phyloP scores from a whole-genome alignment of 1,284 basidiomycete species.

The Ustilago trichophora region DNA sequence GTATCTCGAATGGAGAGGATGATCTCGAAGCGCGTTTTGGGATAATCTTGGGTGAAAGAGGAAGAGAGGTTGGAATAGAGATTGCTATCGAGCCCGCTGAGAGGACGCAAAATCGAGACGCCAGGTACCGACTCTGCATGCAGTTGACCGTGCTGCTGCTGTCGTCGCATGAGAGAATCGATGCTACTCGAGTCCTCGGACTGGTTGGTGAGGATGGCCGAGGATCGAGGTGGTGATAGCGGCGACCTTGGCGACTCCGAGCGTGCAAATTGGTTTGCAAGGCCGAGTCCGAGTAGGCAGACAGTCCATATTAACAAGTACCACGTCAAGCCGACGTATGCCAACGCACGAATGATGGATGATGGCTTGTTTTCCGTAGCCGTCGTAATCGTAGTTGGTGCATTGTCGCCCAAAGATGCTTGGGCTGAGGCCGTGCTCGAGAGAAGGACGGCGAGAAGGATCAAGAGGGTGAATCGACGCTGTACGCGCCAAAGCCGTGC shows the following conservation, averaged over 20 bases:
- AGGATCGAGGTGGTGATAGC: conserved; percentile 37
- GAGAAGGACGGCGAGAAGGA: too few relatives aligned
- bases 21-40: conserved; percentile 56
- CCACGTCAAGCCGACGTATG: conserved; percentile 71
- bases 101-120: conserved; percentile 62
- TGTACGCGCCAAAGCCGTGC: too few relatives aligned
- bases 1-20: conserved; percentile 58
- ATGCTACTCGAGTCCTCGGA: conserved; percentile 73
- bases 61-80: conserved; percentile 61
- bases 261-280: conserved; percentile 9
- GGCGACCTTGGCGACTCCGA: conserved; percentile 28
- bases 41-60: conserved; percentile 62
- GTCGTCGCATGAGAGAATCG: conserved; percentile 66
- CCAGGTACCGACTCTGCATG: conserved; percentile 68
- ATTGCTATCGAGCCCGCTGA: conserved; percentile 63
- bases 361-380: neutral
- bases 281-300: conserved; percentile 78
- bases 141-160: conserved; percentile 77
- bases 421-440: neutral
- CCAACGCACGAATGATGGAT: neutral
- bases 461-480: too few relatives aligned
- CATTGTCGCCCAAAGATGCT: neutral
- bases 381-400: neutral
- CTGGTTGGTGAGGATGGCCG: conserved; percentile 61
- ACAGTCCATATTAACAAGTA: conserved; percentile 79